These are phyloP conservation scores for Chytriomyces hyalinus DNA, from an alignment of 192 early-diverging fungal genomes.

Conservation along the genomic window DNA sequence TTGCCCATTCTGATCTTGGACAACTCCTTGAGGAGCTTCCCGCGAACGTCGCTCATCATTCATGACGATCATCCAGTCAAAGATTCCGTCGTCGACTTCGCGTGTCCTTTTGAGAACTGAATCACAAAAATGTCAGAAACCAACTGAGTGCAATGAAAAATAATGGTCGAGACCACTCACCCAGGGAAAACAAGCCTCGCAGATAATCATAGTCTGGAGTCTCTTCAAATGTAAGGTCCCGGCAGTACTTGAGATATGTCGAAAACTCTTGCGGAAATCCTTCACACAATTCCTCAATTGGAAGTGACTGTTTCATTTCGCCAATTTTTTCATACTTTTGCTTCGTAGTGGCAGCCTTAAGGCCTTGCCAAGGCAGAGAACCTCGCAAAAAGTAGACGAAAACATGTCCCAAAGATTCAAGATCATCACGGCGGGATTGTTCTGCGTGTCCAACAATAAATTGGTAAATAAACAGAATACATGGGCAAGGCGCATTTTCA, in stretches of 20 bases:
- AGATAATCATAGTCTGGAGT: constrained; percentile 95
- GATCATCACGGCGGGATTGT: constrained; percentile 96
- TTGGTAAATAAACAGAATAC: neutral
- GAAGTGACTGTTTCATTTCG: constrained; percentile 93
- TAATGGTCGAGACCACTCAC: constrained; percentile 31
- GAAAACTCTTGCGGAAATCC: constrained; percentile 92
- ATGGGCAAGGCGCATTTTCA: neutral
- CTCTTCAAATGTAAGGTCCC: constrained; percentile 92
- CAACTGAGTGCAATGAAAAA: neutral
- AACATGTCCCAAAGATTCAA: constrained; percentile 97
- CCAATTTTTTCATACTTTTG: constrained; percentile 99
- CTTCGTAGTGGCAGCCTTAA: constrained; percentile 96
- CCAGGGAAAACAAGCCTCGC: constrained; percentile 81
- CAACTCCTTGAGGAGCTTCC: constrained; percentile 46
- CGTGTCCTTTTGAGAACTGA: constrained; percentile 56
- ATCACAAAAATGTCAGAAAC: constrained; percentile 1
- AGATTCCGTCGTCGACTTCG: constrained; percentile 87
- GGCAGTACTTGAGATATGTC: constrained; percentile 85
- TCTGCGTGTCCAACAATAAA: constrained; percentile 61
- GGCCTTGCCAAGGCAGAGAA: constrained; percentile 94
- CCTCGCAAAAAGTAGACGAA: constrained; percentile 98
- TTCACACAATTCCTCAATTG: constrained; percentile 90
- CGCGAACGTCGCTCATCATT: constrained; percentile 49
- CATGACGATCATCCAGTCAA: constrained; percentile 86
- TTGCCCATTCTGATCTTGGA: constrained; percentile 43